Conservation (phyloP, 768 basidiomycete species). For the Nevesoporus exiguus region DNA sequence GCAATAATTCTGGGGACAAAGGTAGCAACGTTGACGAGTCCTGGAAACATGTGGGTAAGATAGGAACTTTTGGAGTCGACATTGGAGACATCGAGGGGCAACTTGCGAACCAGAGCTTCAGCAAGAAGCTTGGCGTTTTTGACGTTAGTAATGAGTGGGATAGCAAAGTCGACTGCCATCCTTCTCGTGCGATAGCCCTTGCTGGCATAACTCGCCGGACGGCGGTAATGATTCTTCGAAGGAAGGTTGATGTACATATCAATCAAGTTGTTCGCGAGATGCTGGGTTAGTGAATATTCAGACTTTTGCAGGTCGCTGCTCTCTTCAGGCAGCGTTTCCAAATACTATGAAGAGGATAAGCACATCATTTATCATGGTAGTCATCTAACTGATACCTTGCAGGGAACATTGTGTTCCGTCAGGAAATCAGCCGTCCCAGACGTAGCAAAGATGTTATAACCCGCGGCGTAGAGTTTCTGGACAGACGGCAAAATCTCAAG, state of each 20-base stretch:
- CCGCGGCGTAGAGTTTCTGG: constrained; percentile 89
- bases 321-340: constrained; percentile 80
- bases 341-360: constrained; percentile 53
- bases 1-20: constrained; percentile 73
- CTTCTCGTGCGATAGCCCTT: constrained; percentile 96
- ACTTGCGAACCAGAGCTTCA: constrained; percentile 85
- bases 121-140: constrained; percentile 97
- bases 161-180: constrained; percentile 98
- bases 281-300: constrained; percentile 96
- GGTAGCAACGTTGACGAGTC: constrained; percentile 82
- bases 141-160: constrained; percentile 96
- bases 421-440: constrained; percentile 97
- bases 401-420: constrained; percentile 92
- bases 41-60: constrained; percentile 85
- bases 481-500: constrained; percentile 92
- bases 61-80: constrained; percentile 95
- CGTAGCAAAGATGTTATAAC: constrained; percentile 96
- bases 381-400: constrained; percentile 59
- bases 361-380: background rate
- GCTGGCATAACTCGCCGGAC: constrained; percentile 94
- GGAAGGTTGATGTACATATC: constrained; percentile 99
- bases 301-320: constrained; percentile 82
- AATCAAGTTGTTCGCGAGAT: constrained; percentile 94
- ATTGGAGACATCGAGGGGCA: constrained; percentile 86
- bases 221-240: constrained; percentile 95